These are phyloP conservation scores for Hericium alpestre DNA, from an alignment of 768 basidiomycete species.

Conservation along the genomic window DNA sequence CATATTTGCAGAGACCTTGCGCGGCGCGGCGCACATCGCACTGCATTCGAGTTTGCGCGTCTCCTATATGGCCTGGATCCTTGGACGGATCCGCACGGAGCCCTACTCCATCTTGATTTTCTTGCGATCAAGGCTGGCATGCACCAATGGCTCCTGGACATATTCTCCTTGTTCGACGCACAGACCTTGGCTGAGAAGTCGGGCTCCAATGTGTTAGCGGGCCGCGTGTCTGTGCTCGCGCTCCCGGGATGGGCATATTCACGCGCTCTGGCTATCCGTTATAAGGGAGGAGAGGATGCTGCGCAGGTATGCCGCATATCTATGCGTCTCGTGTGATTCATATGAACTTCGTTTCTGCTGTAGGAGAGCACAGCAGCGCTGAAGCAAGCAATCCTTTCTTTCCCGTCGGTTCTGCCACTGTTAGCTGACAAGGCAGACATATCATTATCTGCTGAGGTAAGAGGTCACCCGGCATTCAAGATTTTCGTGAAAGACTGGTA, in stretches of 20 bases:
- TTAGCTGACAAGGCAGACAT: constrained; percentile 82
- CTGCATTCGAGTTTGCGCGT: constrained; percentile 87
- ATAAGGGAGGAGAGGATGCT: constrained; percentile 14
- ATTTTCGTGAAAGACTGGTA: constrained; percentile 61
- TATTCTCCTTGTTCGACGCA: constrained; percentile 40
- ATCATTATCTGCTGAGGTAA: constrained; percentile 43
- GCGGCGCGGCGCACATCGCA: constrained; percentile 80
- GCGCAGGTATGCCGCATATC: constrained; percentile 4
- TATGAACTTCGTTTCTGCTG: constrained; percentile 12
- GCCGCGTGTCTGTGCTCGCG: constrained; percentile 21
- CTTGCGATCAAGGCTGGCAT: constrained; percentile 75
- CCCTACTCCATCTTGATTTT: constrained; percentile 74
- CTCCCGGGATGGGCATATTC: constrained; percentile 76
- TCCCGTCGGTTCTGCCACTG: constrained; percentile 73
- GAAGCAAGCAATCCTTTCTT: constrained; percentile 60
- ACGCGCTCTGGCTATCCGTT: constrained; percentile 54
- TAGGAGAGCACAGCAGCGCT: constrained; percentile 57
- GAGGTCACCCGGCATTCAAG: constrained; percentile 52
- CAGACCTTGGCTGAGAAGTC: constrained; percentile 13
- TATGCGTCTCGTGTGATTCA: background rate
- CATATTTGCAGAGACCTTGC: constrained; percentile 54
- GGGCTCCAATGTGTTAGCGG: constrained; percentile 27
- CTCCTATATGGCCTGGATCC: constrained; percentile 81
- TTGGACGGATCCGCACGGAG: constrained; percentile 80
- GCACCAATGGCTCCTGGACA: constrained; percentile 68